Evolutionary conservation across 495 filamentous ascomycete species (phyloP), one percentile per base, ranked within the genome.

Genomic region (Articulospora tetracladia): DNA sequence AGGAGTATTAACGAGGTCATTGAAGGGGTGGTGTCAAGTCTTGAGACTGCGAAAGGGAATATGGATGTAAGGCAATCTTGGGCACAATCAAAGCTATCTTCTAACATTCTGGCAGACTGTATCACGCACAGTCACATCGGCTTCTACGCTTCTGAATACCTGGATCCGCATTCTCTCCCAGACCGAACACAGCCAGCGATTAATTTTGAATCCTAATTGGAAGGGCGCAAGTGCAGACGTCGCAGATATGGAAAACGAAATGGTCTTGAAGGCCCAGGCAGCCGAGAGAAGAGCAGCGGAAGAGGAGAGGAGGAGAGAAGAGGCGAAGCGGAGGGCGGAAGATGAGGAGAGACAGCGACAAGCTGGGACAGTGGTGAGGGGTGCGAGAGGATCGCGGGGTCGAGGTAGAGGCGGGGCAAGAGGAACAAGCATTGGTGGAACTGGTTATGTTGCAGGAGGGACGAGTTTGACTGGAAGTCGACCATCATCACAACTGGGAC

Each of bases 111-210:
- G 34, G 12, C 61, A 94, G 88, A 94, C 90, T 13, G 92, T 98
- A 13, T 89, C 89, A 44, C 79, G 82, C 53, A 97, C 94, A 2
- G 90, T 97, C 25, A 77, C 82, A 54, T 92, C 90, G 47, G 91
- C 93, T n/a, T 93, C 92, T 34, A 91, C 90, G 0, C 83, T 98
- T n/a, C 83, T 98, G 34, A 91, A 93, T 65, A 94, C 94, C 25
- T 98, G 92, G 92, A 95, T 92, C 46, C 86, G 92, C 57, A 97
- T 98, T 62, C 83, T 98, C 3, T 93, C 89, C 23, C 94, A 97
- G 69, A 97, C 94, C 0, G 94, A 98, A 73, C 93, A 98, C 71
- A 98, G 95, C 67, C 92, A 98, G 68, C 86, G 94, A 3, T 75
- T 98, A 47, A 88, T 98, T 26, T 83, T 97, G 34, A 90, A 93